Evolutionary conservation across 352 stramenopile species (phyloP), one percentile per base, ranked within the genome.

Genomic region (Pythium volutum): DNA sequence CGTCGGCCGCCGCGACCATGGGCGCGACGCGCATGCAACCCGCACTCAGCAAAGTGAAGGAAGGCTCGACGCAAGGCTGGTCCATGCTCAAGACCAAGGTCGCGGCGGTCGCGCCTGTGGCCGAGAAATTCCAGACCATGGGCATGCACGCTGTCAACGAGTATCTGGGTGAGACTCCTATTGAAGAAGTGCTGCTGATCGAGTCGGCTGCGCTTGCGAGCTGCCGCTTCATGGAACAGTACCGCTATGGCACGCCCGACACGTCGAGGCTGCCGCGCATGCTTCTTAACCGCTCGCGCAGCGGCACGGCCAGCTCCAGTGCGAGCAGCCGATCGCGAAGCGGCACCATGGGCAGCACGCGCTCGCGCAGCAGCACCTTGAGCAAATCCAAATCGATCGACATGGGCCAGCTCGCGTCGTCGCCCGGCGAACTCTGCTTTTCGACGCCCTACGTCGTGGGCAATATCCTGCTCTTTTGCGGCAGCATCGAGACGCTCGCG

Each of bases 51-150:
- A 78, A 74, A 53, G 76, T 91, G 26, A 89, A 87, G 38, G 82
- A 87, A 51, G 84, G 84, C 4, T 89, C 81, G 12, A 87, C 79
- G 4, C 80, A 94, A 52, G 79, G 84, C 4, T 93, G 81, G 81
- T 90, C 79, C 27, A 87, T 90, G 41, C 47, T 93, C 34, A 91
- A 90, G 72, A 91, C 73, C 18, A 91, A 86, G 52, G 43, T 93
- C 38, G 79, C 84, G 9, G 77, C 81, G 1, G 81, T 82, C 3
- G 81, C 79, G 25, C 81, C 81, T 12, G 82, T 90, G n/a, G 84
- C 84, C 0, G 84, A 88, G 55, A 76, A 76, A 55, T 77, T 94
- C 54, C 81, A 92, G 42, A 81, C 70, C 7, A 88, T 94, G 78
- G 78, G 82, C 3, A 42, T 93, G 1, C 75, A 83, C 48, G 79